Conservation (phyloP, 495 filamentous ascomycete species). For the Aspergillus sclerotioniger region DNA sequence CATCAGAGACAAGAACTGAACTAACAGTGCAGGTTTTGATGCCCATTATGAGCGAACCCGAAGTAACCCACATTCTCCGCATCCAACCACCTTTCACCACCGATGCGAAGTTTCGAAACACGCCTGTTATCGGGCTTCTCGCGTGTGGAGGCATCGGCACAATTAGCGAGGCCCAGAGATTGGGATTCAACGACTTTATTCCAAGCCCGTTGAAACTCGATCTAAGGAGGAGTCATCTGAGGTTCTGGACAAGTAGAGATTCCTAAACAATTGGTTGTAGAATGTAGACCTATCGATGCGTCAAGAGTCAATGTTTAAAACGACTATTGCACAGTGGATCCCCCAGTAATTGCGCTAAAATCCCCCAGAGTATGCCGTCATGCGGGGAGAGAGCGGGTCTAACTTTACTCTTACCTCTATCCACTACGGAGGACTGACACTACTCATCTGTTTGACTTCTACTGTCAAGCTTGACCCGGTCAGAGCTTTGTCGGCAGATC, state of each 20-base stretch:
- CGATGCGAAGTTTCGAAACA: conserved; percentile 1
- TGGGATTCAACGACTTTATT: conserved; percentile 2
- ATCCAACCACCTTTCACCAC: conserved; percentile 8
- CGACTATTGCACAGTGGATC: too few relatives aligned
- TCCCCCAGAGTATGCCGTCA: too few relatives aligned
- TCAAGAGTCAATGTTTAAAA: too few relatives aligned
- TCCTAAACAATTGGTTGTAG: too few relatives aligned
- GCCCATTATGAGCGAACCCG: conserved; percentile 4
- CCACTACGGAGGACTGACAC: too few relatives aligned
- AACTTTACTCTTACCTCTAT: too few relatives aligned
- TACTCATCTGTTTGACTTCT: too few relatives aligned
- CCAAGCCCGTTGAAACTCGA: conserved; percentile 10
- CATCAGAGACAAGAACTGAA: neutral
- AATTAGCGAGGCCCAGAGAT: neutral
- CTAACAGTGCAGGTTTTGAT: conserved; percentile 2
- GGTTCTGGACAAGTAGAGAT: neutral
- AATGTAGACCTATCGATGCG: too few relatives aligned
- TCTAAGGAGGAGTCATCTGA: conserved; percentile 8
- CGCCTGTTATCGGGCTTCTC: conserved; percentile 6
- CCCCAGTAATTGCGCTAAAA: too few relatives aligned
- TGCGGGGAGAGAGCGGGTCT: too few relatives aligned
- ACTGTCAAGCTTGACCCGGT: too few relatives aligned
- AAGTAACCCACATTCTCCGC: conserved; percentile 11
- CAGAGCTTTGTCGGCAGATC: too few relatives aligned
- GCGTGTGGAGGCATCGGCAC: neutral